Conservation (phyloP, 2,329 filamentous ascomycete genomes). For the Fusarium sp. region DNA sequence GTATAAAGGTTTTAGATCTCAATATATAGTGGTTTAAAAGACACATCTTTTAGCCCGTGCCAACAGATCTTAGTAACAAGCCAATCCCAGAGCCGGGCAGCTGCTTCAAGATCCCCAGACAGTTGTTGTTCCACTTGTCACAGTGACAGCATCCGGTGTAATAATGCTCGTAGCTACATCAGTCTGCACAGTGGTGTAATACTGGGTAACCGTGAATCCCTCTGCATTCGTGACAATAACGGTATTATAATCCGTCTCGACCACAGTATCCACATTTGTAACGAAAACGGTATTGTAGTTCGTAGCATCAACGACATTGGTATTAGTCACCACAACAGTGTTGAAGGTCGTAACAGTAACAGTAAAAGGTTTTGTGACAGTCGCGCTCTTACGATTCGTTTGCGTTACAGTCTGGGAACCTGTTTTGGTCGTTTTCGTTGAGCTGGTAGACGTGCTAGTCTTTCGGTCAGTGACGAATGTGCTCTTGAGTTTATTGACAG, state of each 20-base stretch:
- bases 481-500: background rate
- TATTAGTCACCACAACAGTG: background rate
- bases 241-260: background rate
- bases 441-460: background rate
- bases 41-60: no score
- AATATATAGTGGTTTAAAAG: no score
- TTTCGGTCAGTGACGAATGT: rapidly evolving
- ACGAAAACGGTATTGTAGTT: background rate
- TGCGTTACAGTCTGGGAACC: background rate
- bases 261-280: background rate
- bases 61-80: no score
- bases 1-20: no score
- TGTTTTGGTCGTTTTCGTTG: background rate
- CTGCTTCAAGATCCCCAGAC: background rate
- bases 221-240: background rate
- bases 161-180: background rate
- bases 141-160: background rate
- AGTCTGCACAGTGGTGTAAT: background rate
- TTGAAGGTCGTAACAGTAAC: background rate
- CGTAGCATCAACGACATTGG: background rate
- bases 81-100: no score
- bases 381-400: background rate
- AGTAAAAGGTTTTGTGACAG: background rate
- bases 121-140: background rate
- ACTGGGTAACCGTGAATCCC: background rate